Evolutionary conservation across 805 yeast genomes (phyloP).

Genomic region (Zygotorulaspora chibaensis): DNA sequence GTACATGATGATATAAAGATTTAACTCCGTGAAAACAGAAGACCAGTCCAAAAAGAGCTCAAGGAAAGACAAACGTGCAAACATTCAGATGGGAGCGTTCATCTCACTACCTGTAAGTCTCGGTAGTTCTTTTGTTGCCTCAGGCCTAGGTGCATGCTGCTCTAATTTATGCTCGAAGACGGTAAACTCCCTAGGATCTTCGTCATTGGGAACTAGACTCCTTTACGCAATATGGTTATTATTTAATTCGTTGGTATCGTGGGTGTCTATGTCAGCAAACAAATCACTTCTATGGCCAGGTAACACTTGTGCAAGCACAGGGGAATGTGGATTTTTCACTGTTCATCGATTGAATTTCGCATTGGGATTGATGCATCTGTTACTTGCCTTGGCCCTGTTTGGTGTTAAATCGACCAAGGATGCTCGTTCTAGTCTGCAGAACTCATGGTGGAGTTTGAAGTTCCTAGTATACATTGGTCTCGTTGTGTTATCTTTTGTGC

Average conservation of each 20-base stretch:
- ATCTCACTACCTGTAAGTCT: slow-evolving; percentile 68
- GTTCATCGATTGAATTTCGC: slow-evolving; percentile 93
- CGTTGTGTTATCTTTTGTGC: slow-evolving; percentile 59
- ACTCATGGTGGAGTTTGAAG: slow-evolving; percentile 87
- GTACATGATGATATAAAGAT: too few relatives aligned
- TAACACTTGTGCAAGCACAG: slow-evolving; percentile 72
- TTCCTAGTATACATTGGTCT: slow-evolving; percentile 54
- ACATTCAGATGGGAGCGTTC: slow-evolving; percentile 52
- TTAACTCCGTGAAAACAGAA: too few relatives aligned
- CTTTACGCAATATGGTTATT: slow-evolving; percentile 78
- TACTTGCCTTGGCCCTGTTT: slow-evolving; percentile 60
- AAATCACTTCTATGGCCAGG: slow-evolving; percentile 73
- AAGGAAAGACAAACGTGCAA: neutral
- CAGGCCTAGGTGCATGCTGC: slow-evolving; percentile 78
- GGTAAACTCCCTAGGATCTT: slow-evolving; percentile 52
- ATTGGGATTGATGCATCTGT: slow-evolving; percentile 70
- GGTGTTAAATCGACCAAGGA: slow-evolving; percentile 75
- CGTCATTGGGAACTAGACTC: slow-evolving; percentile 79
- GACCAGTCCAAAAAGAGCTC: too few relatives aligned
- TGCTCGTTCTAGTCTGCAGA: slow-evolving; percentile 78
- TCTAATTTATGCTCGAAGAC: slow-evolving; percentile 60
- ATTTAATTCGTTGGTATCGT: slow-evolving; percentile 75
- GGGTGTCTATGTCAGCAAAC: slow-evolving; percentile 82
- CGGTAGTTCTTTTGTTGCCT: slow-evolving; percentile 59
- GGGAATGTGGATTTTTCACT: slow-evolving; percentile 88